Evolutionary conservation across 805 yeast genomes (phyloP), one percentile per base, ranked within the genome.

Genomic region (Maudiozyma pseudohumilis): DNA sequence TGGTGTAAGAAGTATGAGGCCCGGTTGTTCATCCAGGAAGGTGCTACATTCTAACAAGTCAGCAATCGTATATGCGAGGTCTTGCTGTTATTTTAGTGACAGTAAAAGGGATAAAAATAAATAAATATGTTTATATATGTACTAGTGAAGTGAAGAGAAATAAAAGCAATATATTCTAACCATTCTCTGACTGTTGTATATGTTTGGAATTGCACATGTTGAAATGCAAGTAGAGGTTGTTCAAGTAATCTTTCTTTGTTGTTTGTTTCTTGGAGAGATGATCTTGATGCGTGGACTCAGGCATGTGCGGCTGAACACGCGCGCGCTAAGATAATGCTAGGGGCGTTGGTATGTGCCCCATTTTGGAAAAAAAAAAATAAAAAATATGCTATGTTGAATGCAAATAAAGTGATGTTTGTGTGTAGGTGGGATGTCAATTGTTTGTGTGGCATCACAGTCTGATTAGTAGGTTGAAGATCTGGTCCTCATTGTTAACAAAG

Each of bases 1-100:
- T 88, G 96, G 95, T 79, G 94, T 48, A 68, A 72, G 42, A 74
- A 69, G 44, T 72, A 83, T 46, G 81, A 81, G 44, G 75, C 74
- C 37, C 63, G 92, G 28, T 55, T 86, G 25, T 86, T 85, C 54
- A 75, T 81, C 9, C 73, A 75, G 17, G 78, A 77, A n/a, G 92
- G 92, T 2, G 84, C 82, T 0, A 67, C 71, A 0, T 81, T 75
- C 50, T 77, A 46, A 19, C n/a, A 13, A 24, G n/a, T 13, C 10
- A 16, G 22, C 8, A 18, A 16, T 18, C 11, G 8, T 8, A 27
- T 8, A 27, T 27, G 13, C 13, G 16, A 27, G 7, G 8, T 27
- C n/a, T 13, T 12, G 7, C 16, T 12, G 13, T 27, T 27, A 12
- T 13, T 8, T 27, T 27, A 12, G 30, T 10, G 8, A 27, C 8